phyloP scores from a whole-genome alignment of 2,329 filamentous ascomycete genomes.

The Hypoxylon sp. region DNA sequence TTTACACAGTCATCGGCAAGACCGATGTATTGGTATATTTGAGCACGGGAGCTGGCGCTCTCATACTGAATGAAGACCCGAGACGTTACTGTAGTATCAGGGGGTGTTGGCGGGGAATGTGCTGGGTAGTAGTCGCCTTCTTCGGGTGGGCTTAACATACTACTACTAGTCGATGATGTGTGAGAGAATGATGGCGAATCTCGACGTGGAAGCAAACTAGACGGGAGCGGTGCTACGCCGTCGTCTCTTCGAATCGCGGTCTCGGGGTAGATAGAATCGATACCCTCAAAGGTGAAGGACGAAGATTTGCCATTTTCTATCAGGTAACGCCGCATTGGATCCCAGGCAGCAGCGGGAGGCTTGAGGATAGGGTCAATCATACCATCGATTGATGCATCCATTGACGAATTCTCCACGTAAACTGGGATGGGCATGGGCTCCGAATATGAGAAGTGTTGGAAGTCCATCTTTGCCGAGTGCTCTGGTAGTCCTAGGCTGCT shows the following conservation, averaged over 20 bases:
- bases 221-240: slow-evolving; percentile 43
- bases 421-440: slow-evolving; percentile 35
- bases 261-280: slow-evolving; percentile 43
- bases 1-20: slow-evolving; percentile 56
- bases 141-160: slow-evolving; percentile 57
- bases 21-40: slow-evolving; percentile 53
- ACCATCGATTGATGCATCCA: slow-evolving; percentile 36
- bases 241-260: slow-evolving; percentile 33
- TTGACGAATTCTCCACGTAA: slow-evolving; percentile 33
- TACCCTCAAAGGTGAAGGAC: slow-evolving; percentile 45
- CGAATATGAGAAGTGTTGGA: slow-evolving; percentile 40
- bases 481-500: slow-evolving; percentile 1
- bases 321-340: slow-evolving; percentile 51
- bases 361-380: slow-evolving; percentile 53
- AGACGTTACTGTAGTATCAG: slow-evolving; percentile 55
- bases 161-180: slow-evolving; percentile 57
- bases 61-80: slow-evolving; percentile 52
- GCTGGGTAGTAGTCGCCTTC: slow-evolving; percentile 59
- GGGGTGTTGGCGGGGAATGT: slow-evolving; percentile 58
- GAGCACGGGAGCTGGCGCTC: slow-evolving; percentile 46
- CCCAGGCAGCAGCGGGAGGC: slow-evolving; percentile 47
- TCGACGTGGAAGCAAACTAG: slow-evolving; percentile 50
- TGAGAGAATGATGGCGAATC: slow-evolving; percentile 59
- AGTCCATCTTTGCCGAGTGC: slow-evolving; percentile 41
- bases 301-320: slow-evolving; percentile 51